A percentile compares a stretch with the other conserved stretches of the same genome.
Conservation (phyloP, 1,284 basidiomycete species). For the Irpex sp. region DNA sequence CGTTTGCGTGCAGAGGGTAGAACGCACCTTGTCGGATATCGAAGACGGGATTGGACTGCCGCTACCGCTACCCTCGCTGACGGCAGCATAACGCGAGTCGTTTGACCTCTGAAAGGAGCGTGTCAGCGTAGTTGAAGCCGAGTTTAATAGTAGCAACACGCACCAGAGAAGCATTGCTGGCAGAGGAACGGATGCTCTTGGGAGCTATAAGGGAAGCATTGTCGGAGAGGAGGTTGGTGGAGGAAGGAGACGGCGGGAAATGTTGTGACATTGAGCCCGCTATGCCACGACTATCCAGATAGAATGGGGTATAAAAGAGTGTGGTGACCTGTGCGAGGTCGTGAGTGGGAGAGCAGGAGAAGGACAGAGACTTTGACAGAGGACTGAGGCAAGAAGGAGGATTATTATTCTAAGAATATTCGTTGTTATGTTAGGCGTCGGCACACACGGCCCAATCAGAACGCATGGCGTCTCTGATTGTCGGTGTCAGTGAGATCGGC, state of each 20-base stretch:
- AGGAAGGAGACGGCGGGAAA: slow-evolving; percentile 36
- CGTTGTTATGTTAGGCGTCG: background rate
- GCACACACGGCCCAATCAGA: background rate
- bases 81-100: slow-evolving; percentile 37
- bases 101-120: slow-evolving; percentile 16
- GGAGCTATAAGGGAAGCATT: background rate
- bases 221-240: slow-evolving; percentile 44
- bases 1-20: background rate
- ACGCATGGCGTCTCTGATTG: background rate
- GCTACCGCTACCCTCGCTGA: slow-evolving; percentile 20
- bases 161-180: slow-evolving; percentile 41
- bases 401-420: background rate
- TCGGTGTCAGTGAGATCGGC: background rate
- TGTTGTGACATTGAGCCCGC: slow-evolving; percentile 8
- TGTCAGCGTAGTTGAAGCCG: slow-evolving; percentile 6
- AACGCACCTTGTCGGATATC: slow-evolving; percentile 31
- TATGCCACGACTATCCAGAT: slow-evolving; percentile 6
- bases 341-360: slow-evolving; percentile 5
- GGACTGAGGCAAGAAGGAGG: background rate
- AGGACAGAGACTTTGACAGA: background rate
- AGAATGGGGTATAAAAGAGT: slow-evolving; percentile 14
- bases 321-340: slow-evolving; percentile 10
- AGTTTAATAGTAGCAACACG: slow-evolving; percentile 5
- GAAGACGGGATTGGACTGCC: slow-evolving; percentile 20
- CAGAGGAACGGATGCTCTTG: slow-evolving; percentile 29